Conservation (phyloP, 768 basidiomycete genomes). For the Tulasnella calospora region DNA sequence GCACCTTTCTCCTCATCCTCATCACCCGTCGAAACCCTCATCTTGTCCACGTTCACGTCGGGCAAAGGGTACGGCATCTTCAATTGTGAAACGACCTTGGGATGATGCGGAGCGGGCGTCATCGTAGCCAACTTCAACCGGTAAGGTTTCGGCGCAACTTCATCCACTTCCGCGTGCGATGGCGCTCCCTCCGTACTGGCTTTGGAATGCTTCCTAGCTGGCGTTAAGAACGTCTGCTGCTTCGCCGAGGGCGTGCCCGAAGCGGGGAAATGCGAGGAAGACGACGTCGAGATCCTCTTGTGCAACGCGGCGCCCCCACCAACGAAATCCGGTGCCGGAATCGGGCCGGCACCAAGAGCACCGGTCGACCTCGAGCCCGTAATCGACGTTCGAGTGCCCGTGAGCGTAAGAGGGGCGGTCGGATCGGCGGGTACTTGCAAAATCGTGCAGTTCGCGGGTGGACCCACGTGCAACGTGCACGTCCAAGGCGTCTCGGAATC, state of each 20-base stretch:
- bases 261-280: constrained; percentile 8
- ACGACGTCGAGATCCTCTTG: constrained; percentile 10
- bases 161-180: background rate
- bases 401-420: background rate
- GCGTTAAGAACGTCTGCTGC: background rate
- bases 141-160: constrained; percentile 11
- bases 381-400: background rate
- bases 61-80: constrained; percentile 87
- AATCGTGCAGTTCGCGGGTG: background rate
- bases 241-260: background rate
- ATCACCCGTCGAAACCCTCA: constrained; percentile 8
- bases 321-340: background rate
- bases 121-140: constrained; percentile 73
- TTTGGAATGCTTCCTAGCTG: background rate
- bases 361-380: background rate
- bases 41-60: constrained; percentile 50
- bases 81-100: constrained; percentile 86
- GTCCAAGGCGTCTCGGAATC: constrained; percentile 97
- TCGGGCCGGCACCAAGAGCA: background rate
- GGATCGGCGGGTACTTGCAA: background rate
- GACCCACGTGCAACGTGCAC: constrained; percentile 52
- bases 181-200: background rate
- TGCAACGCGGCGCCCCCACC: background rate
- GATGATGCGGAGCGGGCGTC: constrained; percentile 91
- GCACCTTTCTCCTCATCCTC: constrained; percentile 6